Evolutionary conservation across 495 filamentous ascomycete species (phyloP).

Genomic region (Aspergillus hancockii): DNA sequence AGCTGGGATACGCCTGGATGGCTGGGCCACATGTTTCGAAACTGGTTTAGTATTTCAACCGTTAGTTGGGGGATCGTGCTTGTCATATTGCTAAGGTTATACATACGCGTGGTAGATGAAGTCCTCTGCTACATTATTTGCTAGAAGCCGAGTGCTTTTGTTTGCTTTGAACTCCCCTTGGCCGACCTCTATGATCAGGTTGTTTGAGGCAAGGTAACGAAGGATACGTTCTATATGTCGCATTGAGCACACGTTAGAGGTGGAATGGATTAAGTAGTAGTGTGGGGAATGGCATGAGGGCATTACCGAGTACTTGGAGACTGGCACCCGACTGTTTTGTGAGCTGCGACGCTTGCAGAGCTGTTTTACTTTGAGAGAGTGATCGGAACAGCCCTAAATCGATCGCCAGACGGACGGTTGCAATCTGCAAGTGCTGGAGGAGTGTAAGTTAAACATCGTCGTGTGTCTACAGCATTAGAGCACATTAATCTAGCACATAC

Average conservation of each 20-base stretch:
- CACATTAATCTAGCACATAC: slow-evolving; percentile 14
- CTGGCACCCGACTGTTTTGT: slow-evolving; percentile 30
- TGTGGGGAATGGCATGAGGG: not conserved
- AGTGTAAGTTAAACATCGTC: not conserved
- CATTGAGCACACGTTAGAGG: not conserved
- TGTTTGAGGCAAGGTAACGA: slow-evolving; percentile 43
- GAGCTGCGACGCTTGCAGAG: slow-evolving; percentile 32
- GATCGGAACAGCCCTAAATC: slow-evolving; percentile 38
- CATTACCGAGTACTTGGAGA: slow-evolving; percentile 30
- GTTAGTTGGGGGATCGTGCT: not conserved
- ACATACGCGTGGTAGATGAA: slow-evolving; percentile 35
- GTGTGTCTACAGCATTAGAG: not conserved
- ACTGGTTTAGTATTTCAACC: slow-evolving; percentile 17
- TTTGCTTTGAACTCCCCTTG: slow-evolving; percentile 35
- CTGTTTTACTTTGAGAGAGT: slow-evolving; percentile 24
- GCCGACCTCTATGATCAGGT: slow-evolving; percentile 36
- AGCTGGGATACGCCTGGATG: slow-evolving; percentile 35
- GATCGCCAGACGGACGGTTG: slow-evolving; percentile 29
- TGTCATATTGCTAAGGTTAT: not conserved
- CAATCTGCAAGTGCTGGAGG: slow-evolving; percentile 24
- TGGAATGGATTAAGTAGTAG: too few relatives aligned
- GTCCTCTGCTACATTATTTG: slow-evolving; percentile 27
- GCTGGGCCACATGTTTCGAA: slow-evolving; percentile 32
- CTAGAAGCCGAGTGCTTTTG: slow-evolving; percentile 32
- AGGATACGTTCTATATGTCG: slow-evolving; percentile 39